Conservation (phyloP, 2,329 filamentous ascomycete genomes). For the Penicillium sclerotigenum region DNA sequence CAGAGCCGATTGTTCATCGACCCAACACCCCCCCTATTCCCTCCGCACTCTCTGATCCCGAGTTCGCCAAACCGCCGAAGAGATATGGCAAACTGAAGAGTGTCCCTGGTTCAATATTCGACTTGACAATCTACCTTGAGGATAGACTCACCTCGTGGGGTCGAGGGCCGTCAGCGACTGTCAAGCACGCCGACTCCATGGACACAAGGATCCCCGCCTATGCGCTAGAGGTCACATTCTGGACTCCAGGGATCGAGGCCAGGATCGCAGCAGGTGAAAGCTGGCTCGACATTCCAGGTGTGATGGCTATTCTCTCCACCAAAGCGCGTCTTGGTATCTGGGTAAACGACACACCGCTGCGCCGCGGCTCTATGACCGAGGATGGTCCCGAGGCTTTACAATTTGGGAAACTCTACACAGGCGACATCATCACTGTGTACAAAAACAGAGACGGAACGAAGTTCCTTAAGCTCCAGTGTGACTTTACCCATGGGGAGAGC, state of each 20-base stretch:
- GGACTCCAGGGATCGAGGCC: constrained; percentile 65
- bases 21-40: constrained; percentile 12
- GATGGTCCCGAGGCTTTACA: constrained; percentile 50
- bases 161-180: constrained; percentile 64
- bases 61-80: constrained; percentile 37
- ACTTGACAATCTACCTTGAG: constrained; percentile 63
- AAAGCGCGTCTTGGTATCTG: constrained; percentile 72
- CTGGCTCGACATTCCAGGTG: constrained; percentile 52
- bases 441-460: constrained; percentile 40
- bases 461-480: constrained; percentile 45
- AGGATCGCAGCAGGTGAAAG: constrained; percentile 55
- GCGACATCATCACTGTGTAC: constrained; percentile 74
- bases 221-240: constrained; percentile 74
- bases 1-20: constrained; percentile 20
- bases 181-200: constrained; percentile 58
- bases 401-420: constrained; percentile 68
- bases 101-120: constrained; percentile 61
- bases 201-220: constrained; percentile 77
- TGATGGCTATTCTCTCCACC: constrained; percentile 72
- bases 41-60: background rate
- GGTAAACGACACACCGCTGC: constrained; percentile 69
- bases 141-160: constrained; percentile 74
- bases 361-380: constrained; percentile 54
- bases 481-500: constrained; percentile 49
- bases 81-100: constrained; percentile 65